Percentiles rank a stretch among this genome's conserved stretches.
Conservation (phyloP, 2,329 filamentous ascomycete species). For the Aspergillus novoparasiticus region DNA sequence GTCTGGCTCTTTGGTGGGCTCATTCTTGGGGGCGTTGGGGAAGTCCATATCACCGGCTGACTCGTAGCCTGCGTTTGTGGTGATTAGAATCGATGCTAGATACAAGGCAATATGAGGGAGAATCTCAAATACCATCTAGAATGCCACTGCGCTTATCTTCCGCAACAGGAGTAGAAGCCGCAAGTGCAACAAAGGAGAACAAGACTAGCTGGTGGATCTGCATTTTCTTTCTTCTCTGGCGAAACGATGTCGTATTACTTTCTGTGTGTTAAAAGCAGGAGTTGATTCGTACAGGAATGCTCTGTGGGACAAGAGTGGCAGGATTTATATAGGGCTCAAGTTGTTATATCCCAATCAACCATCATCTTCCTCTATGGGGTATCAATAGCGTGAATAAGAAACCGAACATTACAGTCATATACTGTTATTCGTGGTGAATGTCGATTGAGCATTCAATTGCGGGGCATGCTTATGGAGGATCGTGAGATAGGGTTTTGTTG, state of each 20-base stretch:
- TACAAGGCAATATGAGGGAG: not conserved
- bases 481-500: not conserved
- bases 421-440: not conserved
- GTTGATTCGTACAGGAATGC: not conserved
- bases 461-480: not conserved
- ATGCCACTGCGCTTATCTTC: not conserved
- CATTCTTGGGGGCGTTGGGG: not conserved
- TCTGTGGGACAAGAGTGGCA: not conserved
- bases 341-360: not conserved
- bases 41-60: not conserved
- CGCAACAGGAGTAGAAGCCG: not conserved
- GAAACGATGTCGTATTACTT: not conserved
- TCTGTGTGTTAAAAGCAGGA: not conserved
- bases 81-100: not conserved
- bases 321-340: not conserved
- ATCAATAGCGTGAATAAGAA: not conserved
- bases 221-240: not conserved
- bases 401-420: not conserved
- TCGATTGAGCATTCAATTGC: not conserved
- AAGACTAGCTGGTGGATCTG: not conserved
- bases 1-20: not conserved
- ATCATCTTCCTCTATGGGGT: not conserved
- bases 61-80: not conserved
- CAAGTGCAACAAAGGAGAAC: not conserved
- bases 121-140: not conserved